Percentiles rank a stretch among this genome's conserved stretches.
These are phyloP conservation scores for Pseudocercospora vitis DNA, from an alignment of 2,329 filamentous ascomycete species.

Conservation along the genomic window DNA sequence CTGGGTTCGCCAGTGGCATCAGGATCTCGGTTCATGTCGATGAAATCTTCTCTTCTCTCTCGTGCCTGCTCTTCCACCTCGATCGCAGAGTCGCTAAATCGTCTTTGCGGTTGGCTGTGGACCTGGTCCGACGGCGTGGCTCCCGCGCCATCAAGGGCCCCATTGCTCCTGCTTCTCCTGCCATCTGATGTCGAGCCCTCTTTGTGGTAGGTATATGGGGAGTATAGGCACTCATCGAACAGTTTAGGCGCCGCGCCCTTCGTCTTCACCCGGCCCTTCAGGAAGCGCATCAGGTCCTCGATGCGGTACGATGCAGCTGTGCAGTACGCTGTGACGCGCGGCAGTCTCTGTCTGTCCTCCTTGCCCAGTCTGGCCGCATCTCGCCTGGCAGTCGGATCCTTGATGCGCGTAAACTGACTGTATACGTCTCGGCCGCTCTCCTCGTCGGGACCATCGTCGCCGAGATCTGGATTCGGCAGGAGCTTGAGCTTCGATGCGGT, in stretches of 20 bases:
- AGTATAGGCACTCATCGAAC: slow-evolving; percentile 97
- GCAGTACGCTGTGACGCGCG: slow-evolving; percentile 93
- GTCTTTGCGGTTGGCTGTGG: slow-evolving; percentile 52
- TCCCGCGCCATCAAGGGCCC: slow-evolving; percentile 20
- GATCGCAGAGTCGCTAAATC: slow-evolving; percentile 72
- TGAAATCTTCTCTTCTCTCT: slow-evolving; percentile 39
- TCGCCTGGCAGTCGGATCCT: slow-evolving; percentile 87
- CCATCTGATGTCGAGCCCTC: slow-evolving; percentile 22
- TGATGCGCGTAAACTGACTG: slow-evolving; percentile 95
- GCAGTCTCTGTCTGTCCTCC: slow-evolving; percentile 81
- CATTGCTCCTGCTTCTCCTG: slow-evolving; percentile 24
- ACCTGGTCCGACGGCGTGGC: slow-evolving; percentile 24
- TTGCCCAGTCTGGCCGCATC: slow-evolving; percentile 92
- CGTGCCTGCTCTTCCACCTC: slow-evolving; percentile 59
- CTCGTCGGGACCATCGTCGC: slow-evolving; percentile 74
- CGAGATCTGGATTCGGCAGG: slow-evolving; percentile 84
- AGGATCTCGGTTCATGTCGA: slow-evolving; percentile 31
- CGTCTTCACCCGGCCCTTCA: slow-evolving; percentile 78
- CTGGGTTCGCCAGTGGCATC: slow-evolving; percentile 18
- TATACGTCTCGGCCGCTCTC: slow-evolving; percentile 95
- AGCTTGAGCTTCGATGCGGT: slow-evolving; percentile 96
- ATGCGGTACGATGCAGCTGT: slow-evolving; percentile 90
- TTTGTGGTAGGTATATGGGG: slow-evolving; percentile 75
- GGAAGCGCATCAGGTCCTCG: slow-evolving; percentile 82
- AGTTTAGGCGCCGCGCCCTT: slow-evolving; percentile 82